Evolutionary conservation across 2,329 filamentous ascomycete species (phyloP).

Genomic region (Aureobasidium subglaciale): DNA sequence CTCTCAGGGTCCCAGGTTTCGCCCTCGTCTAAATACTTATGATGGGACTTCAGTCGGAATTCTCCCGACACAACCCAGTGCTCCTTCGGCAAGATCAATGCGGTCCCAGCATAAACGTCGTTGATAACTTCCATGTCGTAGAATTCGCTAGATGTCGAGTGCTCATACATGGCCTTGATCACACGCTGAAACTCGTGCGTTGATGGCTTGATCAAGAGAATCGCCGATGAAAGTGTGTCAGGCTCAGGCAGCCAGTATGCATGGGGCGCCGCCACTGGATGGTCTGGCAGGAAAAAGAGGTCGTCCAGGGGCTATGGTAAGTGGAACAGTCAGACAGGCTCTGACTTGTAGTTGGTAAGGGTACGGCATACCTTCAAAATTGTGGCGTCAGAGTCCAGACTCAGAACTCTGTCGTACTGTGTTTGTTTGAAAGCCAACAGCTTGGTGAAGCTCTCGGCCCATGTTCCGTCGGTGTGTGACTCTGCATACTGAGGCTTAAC

Average conservation of each 20-base stretch:
- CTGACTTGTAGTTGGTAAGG: neutral
- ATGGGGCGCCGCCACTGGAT: conserved; percentile 57
- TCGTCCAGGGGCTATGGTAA: conserved; percentile 54
- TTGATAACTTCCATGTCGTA: conserved; percentile 67
- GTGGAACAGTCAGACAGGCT: neutral
- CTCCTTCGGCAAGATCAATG: conserved; percentile 57
- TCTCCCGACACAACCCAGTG: conserved; percentile 57
- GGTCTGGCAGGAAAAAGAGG: conserved; percentile 57
- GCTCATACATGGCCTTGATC: conserved; percentile 24
- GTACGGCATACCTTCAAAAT: conserved; percentile 36
- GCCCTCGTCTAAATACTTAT: conserved; percentile 40
- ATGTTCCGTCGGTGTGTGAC: conserved; percentile 41
- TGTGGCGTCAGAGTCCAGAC: conserved; percentile 56
- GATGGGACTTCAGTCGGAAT: conserved; percentile 51
- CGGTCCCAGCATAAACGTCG: conserved; percentile 50
- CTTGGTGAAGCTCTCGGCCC: conserved; percentile 60
- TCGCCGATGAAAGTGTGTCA: conserved; percentile 32
- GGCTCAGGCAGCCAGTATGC: conserved; percentile 58
- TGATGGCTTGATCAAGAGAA: conserved; percentile 57
- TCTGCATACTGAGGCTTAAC: conserved; percentile 29
- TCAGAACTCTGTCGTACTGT: conserved; percentile 51
- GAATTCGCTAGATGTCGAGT: conserved; percentile 23
- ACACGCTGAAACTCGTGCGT: conserved; percentile 41
- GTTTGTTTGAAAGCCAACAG: conserved; percentile 61
- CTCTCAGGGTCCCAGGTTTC: conserved; percentile 51